Evolutionary conservation across 2,329 filamentous ascomycete genomes (phyloP), one percentile per base, ranked within the genome.

Genomic region (Colletotrichum plurivorum): DNA sequence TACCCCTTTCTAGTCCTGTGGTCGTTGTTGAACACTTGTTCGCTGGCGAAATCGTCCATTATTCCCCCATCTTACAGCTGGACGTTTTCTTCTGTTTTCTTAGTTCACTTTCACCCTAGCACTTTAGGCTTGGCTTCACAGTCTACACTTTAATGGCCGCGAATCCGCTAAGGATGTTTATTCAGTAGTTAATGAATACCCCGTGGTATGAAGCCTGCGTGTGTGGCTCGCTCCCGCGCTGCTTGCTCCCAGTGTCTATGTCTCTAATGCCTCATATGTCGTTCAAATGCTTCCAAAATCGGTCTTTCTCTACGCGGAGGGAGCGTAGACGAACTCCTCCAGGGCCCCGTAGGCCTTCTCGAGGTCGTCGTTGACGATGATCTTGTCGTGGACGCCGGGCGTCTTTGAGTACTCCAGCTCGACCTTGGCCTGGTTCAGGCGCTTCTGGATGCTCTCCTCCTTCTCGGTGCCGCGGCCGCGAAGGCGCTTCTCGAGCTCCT

Each of bases 401-500:
- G 87, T 88, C 80, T 90, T 87, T 49, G 92, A 85, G 77, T 88
- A 96, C 71, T 91, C 92, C 70, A 97, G 85, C 84, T 97, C 94
- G 55, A 89, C 85, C 79, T 87, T 86, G 3, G 94, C 94, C 80
- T 94, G 93, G 13, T 83, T 81, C 63, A 97, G 82, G 57, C 94
- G 85, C 80, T 92, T 91, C 76, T 86, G 83, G 63, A 97, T 84
- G 56, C 86, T 89, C 58, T 91, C 90, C 80, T 95, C 93, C 59
- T 85, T 88, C 80, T 96, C 94, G n/a, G 93, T 95, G 9, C 90
- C 92, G 66, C 94, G 87, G 41, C 91, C 92, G 53, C 93, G 87
- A 60, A 97, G 84, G 48, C 94, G 87, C 76, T 87, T 79, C 84
- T 97, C 94, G 45, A 98, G 85, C 57, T 90, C 87, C 75, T 92